A percentile compares a stretch with the other conserved stretches of the same genome.
Evolutionary conservation across 805 yeast genomes (phyloP).

Genomic region (Ogataea thermomethanolica): DNA sequence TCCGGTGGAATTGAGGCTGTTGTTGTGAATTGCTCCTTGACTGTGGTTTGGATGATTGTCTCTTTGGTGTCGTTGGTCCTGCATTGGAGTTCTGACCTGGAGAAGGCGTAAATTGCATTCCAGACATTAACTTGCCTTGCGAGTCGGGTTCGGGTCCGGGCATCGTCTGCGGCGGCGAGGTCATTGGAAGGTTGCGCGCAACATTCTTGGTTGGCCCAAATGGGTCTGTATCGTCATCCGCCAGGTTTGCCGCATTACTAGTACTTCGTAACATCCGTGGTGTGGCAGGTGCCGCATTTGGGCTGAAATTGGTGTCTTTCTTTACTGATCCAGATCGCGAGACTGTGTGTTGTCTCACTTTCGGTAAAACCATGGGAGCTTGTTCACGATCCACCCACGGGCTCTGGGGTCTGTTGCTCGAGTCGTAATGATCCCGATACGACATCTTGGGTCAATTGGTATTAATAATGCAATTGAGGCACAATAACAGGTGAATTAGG

Average conservation of each 20-base stretch:
- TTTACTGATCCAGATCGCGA: conserved; percentile 24
- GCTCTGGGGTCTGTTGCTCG: conserved; percentile 1
- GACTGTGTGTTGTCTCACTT: conserved; percentile 21
- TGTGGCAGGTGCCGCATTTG: conserved; percentile 55
- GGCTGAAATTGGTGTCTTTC: conserved; percentile 11
- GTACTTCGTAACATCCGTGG: conserved; percentile 66
- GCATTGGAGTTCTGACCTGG: conserved; percentile 6
- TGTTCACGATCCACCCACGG: conserved; percentile 6
- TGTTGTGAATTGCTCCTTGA: conserved; percentile 19
- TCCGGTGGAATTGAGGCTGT: conserved; percentile 62
- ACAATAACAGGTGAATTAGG: not conserved
- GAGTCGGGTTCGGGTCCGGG: conserved; percentile 12
- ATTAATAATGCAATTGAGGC: not conserved
- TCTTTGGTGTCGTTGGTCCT: conserved; percentile 12
- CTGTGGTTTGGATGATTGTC: conserved; percentile 20
- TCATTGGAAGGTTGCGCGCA: conserved; percentile 17
- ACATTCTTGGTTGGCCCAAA: conserved; percentile 17
- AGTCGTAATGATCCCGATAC: not conserved
- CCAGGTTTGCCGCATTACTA: conserved; percentile 31
- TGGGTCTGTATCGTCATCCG: conserved; percentile 26
- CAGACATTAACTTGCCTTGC: conserved; percentile 23
- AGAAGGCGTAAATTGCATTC: conserved; percentile 23
- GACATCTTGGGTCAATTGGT: conserved; percentile 8
- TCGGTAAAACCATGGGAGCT: conserved; percentile 21
- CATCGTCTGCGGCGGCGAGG: conserved; percentile 18